Percentiles rank a stretch among this genome's conserved stretches.
Evolutionary conservation across 1,139 yeast species (phyloP).

Genomic region (Hansenula sp.): DNA sequence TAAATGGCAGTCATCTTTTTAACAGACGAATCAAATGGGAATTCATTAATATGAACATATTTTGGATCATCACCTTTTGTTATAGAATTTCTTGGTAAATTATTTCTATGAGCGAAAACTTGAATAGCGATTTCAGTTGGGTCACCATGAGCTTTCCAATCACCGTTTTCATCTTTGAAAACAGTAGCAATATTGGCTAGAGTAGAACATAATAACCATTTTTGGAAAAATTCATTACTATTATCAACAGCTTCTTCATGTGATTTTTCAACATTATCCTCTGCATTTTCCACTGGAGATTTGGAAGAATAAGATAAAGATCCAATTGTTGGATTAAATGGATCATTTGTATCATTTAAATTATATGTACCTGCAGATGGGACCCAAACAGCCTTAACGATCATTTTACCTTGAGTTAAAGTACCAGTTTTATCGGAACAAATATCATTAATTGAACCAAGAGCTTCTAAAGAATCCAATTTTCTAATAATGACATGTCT

Average conservation of each 20-base stretch:
- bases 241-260: slow-evolving; percentile 25
- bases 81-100: slow-evolving; percentile 39
- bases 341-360: slow-evolving; percentile 59
- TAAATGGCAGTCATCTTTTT: slow-evolving; percentile 73
- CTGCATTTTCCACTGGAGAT: slow-evolving; percentile 36
- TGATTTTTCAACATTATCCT: slow-evolving; percentile 32
- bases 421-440: slow-evolving; percentile 87
- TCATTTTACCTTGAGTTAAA: slow-evolving; percentile 77
- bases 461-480: slow-evolving; percentile 73
- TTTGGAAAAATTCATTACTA: slow-evolving; percentile 27
- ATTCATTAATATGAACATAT: slow-evolving; percentile 53
- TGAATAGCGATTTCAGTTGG: slow-evolving; percentile 85
- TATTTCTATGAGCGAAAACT: slow-evolving; percentile 58
- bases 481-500: slow-evolving; percentile 75
- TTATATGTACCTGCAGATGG: slow-evolving; percentile 70
- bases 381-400: slow-evolving; percentile 68
- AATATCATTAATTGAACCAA: slow-evolving; percentile 77
- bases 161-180: slow-evolving; percentile 31
- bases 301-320: slow-evolving; percentile 37
- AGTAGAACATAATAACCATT: slow-evolving; percentile 60
- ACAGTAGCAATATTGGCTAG: slow-evolving; percentile 72
- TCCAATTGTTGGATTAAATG: slow-evolving; percentile 73
- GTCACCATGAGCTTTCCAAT: slow-evolving; percentile 80
- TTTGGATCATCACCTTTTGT: slow-evolving; percentile 31
- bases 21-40: slow-evolving; percentile 74